Percentiles rank a stretch among this genome's conserved stretches.
phyloP scores from a whole-genome alignment of 768 basidiomycete species.

The Mycena albidolilacea region DNA sequence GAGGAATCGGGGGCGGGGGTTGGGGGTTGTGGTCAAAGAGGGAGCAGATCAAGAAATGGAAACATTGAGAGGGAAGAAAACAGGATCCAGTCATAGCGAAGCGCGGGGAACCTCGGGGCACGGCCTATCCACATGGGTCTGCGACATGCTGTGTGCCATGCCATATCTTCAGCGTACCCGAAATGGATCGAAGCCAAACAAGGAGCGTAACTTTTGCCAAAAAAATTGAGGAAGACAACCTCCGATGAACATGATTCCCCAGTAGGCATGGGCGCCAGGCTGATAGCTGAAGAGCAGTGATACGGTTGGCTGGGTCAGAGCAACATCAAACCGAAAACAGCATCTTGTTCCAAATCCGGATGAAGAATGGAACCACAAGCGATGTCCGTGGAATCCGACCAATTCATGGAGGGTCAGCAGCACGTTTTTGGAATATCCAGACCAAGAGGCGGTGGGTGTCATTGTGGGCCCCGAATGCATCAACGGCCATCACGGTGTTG shows the following conservation, averaged over 20 bases:
- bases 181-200: background rate
- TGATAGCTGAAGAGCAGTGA: background rate
- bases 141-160: slow-evolving; percentile 21
- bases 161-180: background rate
- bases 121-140: slow-evolving; percentile 21
- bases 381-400: slow-evolving; percentile 2
- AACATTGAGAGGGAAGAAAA: background rate
- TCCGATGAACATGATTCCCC: background rate
- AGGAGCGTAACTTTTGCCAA: background rate
- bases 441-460: slow-evolving; percentile 10
- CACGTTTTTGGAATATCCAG: background rate
- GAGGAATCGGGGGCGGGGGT: no score
- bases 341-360: slow-evolving; percentile 27
- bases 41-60: background rate
- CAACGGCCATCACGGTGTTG: background rate
- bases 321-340: slow-evolving; percentile 6
- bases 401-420: background rate
- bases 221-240: background rate
- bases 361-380: slow-evolving; percentile 25
- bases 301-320: background rate
- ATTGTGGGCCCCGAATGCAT: background rate
- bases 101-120: slow-evolving; percentile 29
- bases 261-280: background rate
- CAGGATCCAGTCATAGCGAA: slow-evolving; percentile 16
- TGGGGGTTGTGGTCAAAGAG: background rate